Evolutionary conservation across 2,329 filamentous ascomycete genomes (phyloP), one percentile per base, ranked within the genome.

Genomic region (Cladophialophora immunda): DNA sequence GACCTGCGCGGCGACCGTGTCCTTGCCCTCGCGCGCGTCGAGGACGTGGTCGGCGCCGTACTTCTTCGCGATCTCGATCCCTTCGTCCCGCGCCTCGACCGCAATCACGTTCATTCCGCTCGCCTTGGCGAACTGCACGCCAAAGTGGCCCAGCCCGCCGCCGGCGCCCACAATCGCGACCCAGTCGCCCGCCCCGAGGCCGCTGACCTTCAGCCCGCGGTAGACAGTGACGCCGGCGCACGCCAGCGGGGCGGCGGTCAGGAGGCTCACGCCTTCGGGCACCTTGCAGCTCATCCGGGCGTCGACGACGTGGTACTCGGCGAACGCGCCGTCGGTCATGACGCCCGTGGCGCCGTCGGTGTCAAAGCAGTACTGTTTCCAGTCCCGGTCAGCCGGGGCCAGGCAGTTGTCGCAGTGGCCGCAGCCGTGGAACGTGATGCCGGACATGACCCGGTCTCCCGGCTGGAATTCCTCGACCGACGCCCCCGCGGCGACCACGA

Each of bases 401-500:
- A 7, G 19, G 72, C 87, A 89, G 66, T 86, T 84, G 0, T 70
- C 64, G 72, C 87, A 89, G 0, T 73, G 66, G 1, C 84, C 84
- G 73, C 87, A 89, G 0, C 84, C 80, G 62, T 84, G 81, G 29
- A 85, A 80, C 0, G 81, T 81, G 9, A 88, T 75, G 22, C 83
- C 84, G 64, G 82, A 84, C 80, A 89, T 85, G 50, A 88, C 83
- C 29, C 85, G 78, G 68, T 86, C 83, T 55, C 86, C 85, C 1
- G 74, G 55, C 11, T 76, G 70, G 74, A 86, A 84, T 11, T 73
- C 74, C 2, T 72, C 70, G 9, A 82, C 81, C 11, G 67, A 34
- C 4, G 36, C 25, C 3, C 86, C 85, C 4, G 82, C 65, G 0
- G 81, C 78, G 6, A 83, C 82, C 54, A 88, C 80, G 15, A 84